These are phyloP conservation scores for Dicorynia guianensis DNA, from an alignment of 306 rosid genomes.

Conservation along the genomic window DNA sequence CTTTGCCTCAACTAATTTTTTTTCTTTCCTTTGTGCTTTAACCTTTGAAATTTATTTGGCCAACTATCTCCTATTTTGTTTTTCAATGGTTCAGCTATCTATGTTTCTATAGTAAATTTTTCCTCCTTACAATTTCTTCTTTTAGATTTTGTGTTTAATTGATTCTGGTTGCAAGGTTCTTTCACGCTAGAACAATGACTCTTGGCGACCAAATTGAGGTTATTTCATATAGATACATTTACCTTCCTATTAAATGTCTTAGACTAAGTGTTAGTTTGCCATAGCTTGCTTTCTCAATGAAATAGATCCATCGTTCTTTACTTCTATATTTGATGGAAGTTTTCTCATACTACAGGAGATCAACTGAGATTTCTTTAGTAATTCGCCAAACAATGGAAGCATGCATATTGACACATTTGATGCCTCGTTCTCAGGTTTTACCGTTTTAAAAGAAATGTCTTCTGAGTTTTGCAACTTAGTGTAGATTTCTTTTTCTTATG, in stretches of 20 bases:
- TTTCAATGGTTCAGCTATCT: conserved; percentile 17
- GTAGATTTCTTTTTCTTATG: conserved; percentile 29
- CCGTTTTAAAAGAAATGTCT: conserved; percentile 33
- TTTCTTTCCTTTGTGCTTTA: background rate
- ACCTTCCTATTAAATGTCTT: background rate
- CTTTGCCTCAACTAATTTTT: background rate
- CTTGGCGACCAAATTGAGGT: background rate
- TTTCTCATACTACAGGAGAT: conserved; percentile 67
- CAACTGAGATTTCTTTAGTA: conserved; percentile 91
- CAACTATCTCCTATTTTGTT: background rate
- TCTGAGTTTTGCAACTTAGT: conserved; percentile 30
- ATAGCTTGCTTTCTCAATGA: background rate
- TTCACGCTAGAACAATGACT: conserved; percentile 5
- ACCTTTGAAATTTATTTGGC: background rate
- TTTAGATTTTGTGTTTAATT: conserved; percentile 27
- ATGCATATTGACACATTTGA: conserved; percentile 78
- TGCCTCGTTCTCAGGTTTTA: conserved; percentile 93
- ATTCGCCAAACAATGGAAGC: conserved; percentile 94
- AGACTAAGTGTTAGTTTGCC: background rate
- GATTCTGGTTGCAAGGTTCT: conserved; percentile 25
- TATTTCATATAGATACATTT: background rate
- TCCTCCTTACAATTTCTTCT: background rate
- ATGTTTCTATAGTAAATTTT: background rate
- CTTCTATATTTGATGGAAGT: conserved; percentile 35
- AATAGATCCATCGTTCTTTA: background rate